Base-by-base conservation (phyloP, 2,329 filamentous ascomycete species). In the Tolypocladium album region DNA sequence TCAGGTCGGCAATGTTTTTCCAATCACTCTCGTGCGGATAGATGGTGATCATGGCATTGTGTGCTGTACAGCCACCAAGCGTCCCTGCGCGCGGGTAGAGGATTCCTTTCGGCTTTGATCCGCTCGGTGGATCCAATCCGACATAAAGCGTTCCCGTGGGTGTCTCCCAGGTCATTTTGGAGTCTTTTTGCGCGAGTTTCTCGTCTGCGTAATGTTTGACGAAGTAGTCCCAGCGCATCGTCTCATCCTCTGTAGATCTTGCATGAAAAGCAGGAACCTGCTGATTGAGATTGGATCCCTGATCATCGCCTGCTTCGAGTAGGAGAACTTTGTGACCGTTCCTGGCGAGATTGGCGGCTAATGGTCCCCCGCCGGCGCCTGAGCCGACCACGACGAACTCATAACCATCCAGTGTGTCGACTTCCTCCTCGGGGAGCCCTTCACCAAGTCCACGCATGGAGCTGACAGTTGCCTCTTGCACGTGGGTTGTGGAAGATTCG, bases 381-480 rank as follows among this genome's bases (percentile, higher is more conserved):
- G 81, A 83, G 13, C 84, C 84, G 43, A 87, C 82, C 12, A 87
- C 78, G 36, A 87, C 75, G 70, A 85, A 87, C 62, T 87, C 84
- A 66, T 87, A 87, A 31, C 3, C 22, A 56, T 56, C 36, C 40
- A 13, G 2, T 39, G 38, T 39, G 38, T 13, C 38, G 38, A 13
- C 38, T 39, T 39, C 38, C 38, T 39, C 38, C 38, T 13, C 38
- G 38, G 38, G 38, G 38, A 13, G 9, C 4, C 2, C 38, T 39
- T 39, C 38, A 17, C 38, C 38, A 39, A 13, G 38, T 15, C 38
- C 17, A 39, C 38, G 38, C 11, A 39, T 39, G 38, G 38, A 39
- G 11, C 38, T 39, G 9, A 17, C 38, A 39, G 9, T 13, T 39
- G 38, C 38, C 38, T 39, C 38, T 39, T 12, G 12, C 38, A 39